phyloP scores from a whole-genome alignment of 2,329 filamentous ascomycete genomes.

The Exophiala lecanii-corni region DNA sequence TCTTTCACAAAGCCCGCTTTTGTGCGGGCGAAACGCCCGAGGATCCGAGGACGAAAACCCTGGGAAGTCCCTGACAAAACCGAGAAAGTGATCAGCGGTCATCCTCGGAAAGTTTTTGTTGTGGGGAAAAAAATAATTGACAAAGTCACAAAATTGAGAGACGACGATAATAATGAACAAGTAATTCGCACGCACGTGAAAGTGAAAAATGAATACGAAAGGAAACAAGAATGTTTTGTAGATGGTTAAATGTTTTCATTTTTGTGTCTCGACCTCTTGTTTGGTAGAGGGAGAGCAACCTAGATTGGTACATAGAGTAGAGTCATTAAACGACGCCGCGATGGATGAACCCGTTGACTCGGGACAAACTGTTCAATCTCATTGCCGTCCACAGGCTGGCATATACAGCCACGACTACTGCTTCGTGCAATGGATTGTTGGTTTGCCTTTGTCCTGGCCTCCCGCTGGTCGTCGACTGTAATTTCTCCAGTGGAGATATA shows the following conservation, averaged over 20 bases:
- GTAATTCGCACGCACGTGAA: too few species aligned
- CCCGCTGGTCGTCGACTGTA: not conserved
- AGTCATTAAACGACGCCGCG: slow-evolving; percentile 5
- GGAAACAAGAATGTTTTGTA: too few species aligned
- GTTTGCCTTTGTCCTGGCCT: slow-evolving; percentile 1
- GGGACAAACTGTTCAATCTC: not conserved
- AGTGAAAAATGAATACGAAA: too few species aligned
- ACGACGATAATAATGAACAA: not conserved
- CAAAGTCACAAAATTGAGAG: not conserved
- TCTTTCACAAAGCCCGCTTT: too few species aligned
- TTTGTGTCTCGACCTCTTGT: slow-evolving; percentile 7
- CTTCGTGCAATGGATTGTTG: slow-evolving; percentile 9
- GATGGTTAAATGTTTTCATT: too few species aligned
- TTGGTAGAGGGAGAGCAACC: slow-evolving; percentile 11
- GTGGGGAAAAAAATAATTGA: slow-evolving; percentile 1
- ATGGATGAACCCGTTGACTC: not conserved
- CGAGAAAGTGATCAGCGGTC: not conserved
- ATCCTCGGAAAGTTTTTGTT: not conserved
- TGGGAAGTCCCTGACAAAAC: not conserved
- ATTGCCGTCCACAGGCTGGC: slow-evolving; percentile 20
- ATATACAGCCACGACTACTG: slow-evolving; percentile 23
- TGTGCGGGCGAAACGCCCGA: too few species aligned
- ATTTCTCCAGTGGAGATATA: not conserved
- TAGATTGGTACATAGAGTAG: slow-evolving; percentile 11
- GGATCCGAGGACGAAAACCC: too few species aligned